Evolutionary conservation across 352 stramenopile species (phyloP).

Genomic region (Phytophthora rubi): DNA sequence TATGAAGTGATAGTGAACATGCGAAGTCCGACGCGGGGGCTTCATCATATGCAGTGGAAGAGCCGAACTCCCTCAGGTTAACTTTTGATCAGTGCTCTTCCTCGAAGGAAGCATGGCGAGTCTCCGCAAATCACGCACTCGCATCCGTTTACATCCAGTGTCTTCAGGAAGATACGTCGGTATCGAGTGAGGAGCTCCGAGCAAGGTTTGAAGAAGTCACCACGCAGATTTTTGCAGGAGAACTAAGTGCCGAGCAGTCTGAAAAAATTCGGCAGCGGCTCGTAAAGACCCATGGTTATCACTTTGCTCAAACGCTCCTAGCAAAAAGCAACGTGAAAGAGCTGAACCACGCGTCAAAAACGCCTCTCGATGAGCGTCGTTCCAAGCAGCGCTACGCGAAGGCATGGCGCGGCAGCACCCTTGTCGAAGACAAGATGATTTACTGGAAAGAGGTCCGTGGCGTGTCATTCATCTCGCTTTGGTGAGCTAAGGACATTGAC

Average conservation of each 20-base stretch:
- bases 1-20: slow-evolving; percentile 17
- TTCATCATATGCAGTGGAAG: slow-evolving; percentile 4
- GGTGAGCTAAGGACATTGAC: neutral
- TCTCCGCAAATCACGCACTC: slow-evolving; percentile 57
- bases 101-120: slow-evolving; percentile 51
- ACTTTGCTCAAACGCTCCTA: slow-evolving; percentile 54
- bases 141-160: slow-evolving; percentile 43
- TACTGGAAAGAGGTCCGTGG: slow-evolving; percentile 74
- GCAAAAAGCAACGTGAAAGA: slow-evolving; percentile 55
- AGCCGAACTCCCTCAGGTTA: slow-evolving; percentile 2
- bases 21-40: slow-evolving; percentile 5
- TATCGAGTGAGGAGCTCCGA: neutral
- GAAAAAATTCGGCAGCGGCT: slow-evolving; percentile 42
- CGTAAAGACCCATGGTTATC: slow-evolving; percentile 54
- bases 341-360: slow-evolving; percentile 26
- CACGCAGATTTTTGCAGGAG: slow-evolving; percentile 27
- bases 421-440: slow-evolving; percentile 54
- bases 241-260: slow-evolving; percentile 24
- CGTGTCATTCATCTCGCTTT: neutral
- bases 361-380: slow-evolving; percentile 42
- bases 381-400: slow-evolving; percentile 46
- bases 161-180: neutral
- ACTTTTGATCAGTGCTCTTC: slow-evolving; percentile 35
- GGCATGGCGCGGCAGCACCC: slow-evolving; percentile 33
- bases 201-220: slow-evolving; percentile 33